phyloP scores from a whole-genome alignment of 2,329 filamentous ascomycete species.

The Aspergillus ustus region DNA sequence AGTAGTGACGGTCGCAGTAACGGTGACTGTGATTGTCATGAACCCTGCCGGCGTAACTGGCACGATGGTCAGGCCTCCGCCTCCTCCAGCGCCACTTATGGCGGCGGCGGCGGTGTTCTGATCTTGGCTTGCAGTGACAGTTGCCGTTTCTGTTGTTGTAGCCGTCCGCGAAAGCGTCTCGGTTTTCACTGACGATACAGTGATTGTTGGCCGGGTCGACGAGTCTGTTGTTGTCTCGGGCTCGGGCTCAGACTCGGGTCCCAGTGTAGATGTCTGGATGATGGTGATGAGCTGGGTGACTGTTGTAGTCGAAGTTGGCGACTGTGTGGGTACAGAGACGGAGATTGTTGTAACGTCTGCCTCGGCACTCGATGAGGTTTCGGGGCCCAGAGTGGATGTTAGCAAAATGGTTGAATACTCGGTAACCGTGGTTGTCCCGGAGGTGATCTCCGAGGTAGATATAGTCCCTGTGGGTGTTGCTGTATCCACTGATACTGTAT shows the following conservation, averaged over 20 bases:
- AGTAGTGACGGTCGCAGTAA: conserved; percentile 20
- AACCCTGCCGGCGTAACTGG: conserved; percentile 23
- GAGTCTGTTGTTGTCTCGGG: background rate
- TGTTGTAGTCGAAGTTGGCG: background rate
- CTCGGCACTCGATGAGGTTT: background rate
- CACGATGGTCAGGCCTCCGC: conserved; percentile 14
- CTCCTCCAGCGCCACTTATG: background rate
- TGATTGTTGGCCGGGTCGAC: background rate
- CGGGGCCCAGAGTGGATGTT: background rate
- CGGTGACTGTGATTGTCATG: conserved; percentile 23
- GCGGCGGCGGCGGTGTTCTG: background rate
- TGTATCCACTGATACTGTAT: too few relatives aligned
- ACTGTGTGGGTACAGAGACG: background rate
- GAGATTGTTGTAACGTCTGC: background rate
- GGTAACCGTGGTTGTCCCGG: background rate
- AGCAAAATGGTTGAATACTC: background rate
- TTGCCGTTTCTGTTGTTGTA: background rate
- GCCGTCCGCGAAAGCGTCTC: background rate
- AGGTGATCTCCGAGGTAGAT: too few relatives aligned
- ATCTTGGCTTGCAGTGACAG: background rate
- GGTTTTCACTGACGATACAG: background rate
- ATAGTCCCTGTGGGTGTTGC: too few relatives aligned
- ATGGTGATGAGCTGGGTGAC: conserved; percentile 1
- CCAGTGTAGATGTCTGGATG: conserved; percentile 5
- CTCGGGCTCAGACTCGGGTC: background rate